Base-by-base conservation (phyloP, 2,329 filamentous ascomycete genomes). In the Colletotrichum cordylinicola region DNA sequence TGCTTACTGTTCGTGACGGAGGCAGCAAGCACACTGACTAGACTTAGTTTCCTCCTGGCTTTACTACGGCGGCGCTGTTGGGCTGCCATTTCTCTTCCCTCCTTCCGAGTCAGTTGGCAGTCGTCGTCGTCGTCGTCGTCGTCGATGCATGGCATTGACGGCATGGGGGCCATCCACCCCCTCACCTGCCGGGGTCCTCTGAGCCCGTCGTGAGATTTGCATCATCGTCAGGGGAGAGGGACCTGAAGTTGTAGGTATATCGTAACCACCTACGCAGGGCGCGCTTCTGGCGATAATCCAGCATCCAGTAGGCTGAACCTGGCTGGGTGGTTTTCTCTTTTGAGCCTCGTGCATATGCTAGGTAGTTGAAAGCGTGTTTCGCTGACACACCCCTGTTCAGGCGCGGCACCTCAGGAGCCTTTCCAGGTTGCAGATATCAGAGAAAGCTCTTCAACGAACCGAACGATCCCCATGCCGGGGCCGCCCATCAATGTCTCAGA, bases 301-400 rank as follows among this genome's bases (percentile, higher is more conserved):
- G 66, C 39, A 62, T 62, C 66, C 64, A 69, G 39, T 31, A 24
- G 43, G 43, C 61, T 21, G 29, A 15, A 61, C 55, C 35, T 72
- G 67, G 58, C 60, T 62, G n/a, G 62, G 4, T 52, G n/a, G 43
- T 52, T 61, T 75, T 69, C 68, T 67, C 52, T 56, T 75, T 75
- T 31, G 68, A 67, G 72, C 72, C 35, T 61, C 68, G 52, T 75
- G 72, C 72, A 75, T 75, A 37, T 62, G 68, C 61, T 67, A 67
- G 61, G 52, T 67, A 27, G 62, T 66, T 55, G 39, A 52, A 33
- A 61, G 72, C 37, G 55, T 62, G 61, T 75, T 72, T 71, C 68
- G 61, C 15, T 27, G 31, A 37, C 52, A 29, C 68, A 67, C 68
- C 72, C 72, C 37, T 64, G 65, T 37, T 21, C 21, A 58, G 37